Base-by-base conservation (phyloP, 2,329 filamentous ascomycete genomes). In the Fusarium cicatricum region DNA sequence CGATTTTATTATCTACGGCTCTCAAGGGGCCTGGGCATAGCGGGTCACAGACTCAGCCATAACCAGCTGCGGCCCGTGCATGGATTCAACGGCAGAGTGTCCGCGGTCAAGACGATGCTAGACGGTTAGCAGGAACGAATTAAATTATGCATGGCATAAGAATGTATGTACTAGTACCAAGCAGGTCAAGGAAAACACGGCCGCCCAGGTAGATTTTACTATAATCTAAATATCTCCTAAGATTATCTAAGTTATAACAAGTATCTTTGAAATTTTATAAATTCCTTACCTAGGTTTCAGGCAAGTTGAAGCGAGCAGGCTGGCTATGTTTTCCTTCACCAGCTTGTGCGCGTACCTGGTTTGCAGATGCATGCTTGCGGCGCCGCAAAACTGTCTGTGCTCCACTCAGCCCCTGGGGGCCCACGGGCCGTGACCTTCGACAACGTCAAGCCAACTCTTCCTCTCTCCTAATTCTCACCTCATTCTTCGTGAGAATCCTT, bases 401-500 rank as follows among this genome's bases (percentile, higher is more conserved):
- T 53, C 52, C 52, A 57, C 39, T 42, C 36, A 16, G 23, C 31
- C 34, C 49, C 40, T 32, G n/a, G n/a, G n/a, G n/a, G 44, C 21
- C 21, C 7, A 7, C 40, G 29, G 32, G 6, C 31, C 42, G 23
- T 28, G 17, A 36, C 31, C 29, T 21, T 17, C 23, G 3, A 38
- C 49, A 23, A 38, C 40, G 36, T 41, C 41, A 23, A 50, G 36
- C 44, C 34, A 38, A 49, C 40, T 43, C 19, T 9, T 32, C 49
- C 43, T 41, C 49, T 57, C 61, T 56, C 61, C 43, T 58, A 62
- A 64, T 59, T 60, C 60, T 63, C 59, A 64, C 48, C 55, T 64
- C 56, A 62, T 64, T 48, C 40, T 65, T 59, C 58, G n/a, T 52
- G 62, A 67, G 51, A 66, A 65, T 68, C 63, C 57, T 67, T 66